phyloP scores from a whole-genome alignment of 805 yeast genomes.

The Wickerhamiella vanderwaltii region DNA sequence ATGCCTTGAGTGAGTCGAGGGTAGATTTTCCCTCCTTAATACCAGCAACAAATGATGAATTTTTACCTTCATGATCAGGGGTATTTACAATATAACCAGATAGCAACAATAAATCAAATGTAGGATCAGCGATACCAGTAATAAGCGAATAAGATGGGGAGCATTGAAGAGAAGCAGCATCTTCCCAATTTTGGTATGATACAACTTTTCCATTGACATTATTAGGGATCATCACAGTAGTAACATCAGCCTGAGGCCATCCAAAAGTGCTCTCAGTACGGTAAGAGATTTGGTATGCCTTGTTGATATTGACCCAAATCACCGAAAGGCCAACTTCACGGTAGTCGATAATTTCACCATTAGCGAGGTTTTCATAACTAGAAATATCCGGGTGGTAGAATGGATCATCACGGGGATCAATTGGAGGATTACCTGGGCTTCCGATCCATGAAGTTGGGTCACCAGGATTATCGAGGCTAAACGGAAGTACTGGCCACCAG shows the following conservation, averaged over 20 bases:
- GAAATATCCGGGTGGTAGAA: constrained; percentile 14
- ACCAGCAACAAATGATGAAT: constrained; percentile 20
- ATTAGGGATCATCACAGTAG: constrained; percentile 18
- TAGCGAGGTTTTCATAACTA: constrained; percentile 7
- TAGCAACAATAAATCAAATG: constrained; percentile 15
- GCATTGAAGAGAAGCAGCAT: constrained; percentile 19
- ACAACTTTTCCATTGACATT: constrained; percentile 13
- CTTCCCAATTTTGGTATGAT: constrained; percentile 21
- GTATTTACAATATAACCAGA: constrained; percentile 19
- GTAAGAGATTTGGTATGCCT: constrained; percentile 20
- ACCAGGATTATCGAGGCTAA: not conserved
- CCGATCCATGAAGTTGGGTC: constrained; percentile 6
- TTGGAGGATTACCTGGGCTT: not conserved
- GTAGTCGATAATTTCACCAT: constrained; percentile 16
- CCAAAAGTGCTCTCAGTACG: constrained; percentile 23
- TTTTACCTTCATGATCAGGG: constrained; percentile 23
- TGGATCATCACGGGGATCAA: constrained; percentile 14
- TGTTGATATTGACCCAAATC: constrained; percentile 2
- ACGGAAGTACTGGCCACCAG: not conserved
- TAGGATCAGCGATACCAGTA: constrained; percentile 11
- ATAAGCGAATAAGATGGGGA: constrained; percentile 20
- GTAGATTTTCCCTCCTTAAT: constrained; percentile 21
- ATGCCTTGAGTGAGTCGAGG: constrained; percentile 25
- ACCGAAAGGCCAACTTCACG: constrained; percentile 5
- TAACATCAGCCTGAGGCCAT: constrained; percentile 21